These are phyloP conservation scores for Cupressus sempervirens DNA, from an alignment of 75 land plant genomes.

Conservation along the genomic window DNA sequence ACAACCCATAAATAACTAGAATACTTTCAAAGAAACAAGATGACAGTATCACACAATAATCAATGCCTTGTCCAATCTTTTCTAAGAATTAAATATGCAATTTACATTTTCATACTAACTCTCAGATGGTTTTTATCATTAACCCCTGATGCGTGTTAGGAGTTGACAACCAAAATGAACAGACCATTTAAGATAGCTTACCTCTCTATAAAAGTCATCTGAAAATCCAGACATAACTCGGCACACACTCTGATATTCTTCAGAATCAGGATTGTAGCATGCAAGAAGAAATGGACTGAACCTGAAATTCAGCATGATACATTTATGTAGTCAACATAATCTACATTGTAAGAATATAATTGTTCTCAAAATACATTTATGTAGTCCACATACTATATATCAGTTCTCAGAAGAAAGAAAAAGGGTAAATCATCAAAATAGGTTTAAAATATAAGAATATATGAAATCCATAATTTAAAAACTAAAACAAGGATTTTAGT, in stretches of 20 bases:
- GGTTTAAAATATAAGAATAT: background rate
- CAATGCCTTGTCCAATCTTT: background rate
- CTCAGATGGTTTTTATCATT: background rate
- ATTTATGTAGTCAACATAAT: too few species aligned
- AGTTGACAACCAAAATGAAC: too few species aligned
- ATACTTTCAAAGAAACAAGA: too few species aligned
- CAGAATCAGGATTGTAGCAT: constrained; percentile 86
- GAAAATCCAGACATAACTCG: constrained; percentile 99
- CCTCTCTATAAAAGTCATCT: constrained; percentile 86
- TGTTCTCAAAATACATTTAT: background rate
- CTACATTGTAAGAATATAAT: constrained; percentile 8
- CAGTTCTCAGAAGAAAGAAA: background rate
- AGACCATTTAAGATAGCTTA: constrained; percentile 14
- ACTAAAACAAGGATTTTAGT: background rate
- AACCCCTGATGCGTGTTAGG: background rate
- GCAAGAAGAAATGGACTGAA: constrained; percentile 97
- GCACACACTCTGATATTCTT: constrained; percentile 96
- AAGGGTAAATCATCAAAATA: background rate
- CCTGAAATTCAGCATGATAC: constrained; percentile 42
- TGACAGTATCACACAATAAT: background rate
- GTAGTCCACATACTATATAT: background rate
- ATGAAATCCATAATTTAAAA: background rate
- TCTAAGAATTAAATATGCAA: background rate
- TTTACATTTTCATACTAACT: background rate
- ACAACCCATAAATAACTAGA: too few species aligned